phyloP scores from a whole-genome alignment of 2,329 filamentous ascomycete species.

The Epichloe coenophiala region DNA sequence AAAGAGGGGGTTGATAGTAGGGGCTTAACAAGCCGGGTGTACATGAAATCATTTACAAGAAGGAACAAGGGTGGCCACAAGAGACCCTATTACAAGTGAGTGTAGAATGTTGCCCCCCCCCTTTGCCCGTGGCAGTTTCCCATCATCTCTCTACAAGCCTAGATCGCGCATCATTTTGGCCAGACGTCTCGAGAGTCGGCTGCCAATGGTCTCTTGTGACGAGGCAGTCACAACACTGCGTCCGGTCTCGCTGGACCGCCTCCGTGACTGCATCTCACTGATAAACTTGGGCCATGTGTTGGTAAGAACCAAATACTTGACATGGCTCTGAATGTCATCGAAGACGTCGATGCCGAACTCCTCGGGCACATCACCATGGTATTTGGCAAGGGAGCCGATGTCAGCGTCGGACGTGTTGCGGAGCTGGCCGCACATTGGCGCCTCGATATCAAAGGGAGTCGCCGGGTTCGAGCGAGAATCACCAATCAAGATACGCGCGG shows the following conservation, averaged over 20 bases:
- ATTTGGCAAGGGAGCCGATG: conserved; percentile 8
- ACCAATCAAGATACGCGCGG: conserved; percentile 29
- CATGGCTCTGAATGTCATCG: conserved; percentile 39
- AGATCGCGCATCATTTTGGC: conserved; percentile 1
- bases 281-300: conserved; percentile 54
- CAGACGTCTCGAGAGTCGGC: not conserved
- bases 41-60: not conserved
- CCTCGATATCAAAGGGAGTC: conserved; percentile 21
- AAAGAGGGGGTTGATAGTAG: not conserved
- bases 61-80: not conserved
- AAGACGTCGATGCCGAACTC: conserved; percentile 39
- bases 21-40: not conserved
- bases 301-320: conserved; percentile 53
- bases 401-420: not conserved
- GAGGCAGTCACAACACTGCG: not conserved
- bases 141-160: not conserved
- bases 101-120: no score
- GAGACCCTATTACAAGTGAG: not conserved
- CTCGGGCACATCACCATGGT: conserved; percentile 28
- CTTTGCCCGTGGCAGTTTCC: not conserved
- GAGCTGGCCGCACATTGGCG: not conserved
- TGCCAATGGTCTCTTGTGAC: not conserved
- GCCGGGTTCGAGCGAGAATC: conserved; percentile 22
- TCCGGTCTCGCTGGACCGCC: conserved; percentile 7
- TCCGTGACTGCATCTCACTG: conserved; percentile 7